Evolutionary conservation across 768 basidiomycete species (phyloP), one percentile per base, ranked within the genome.

Genomic region (Rhodotorula kratochvilovae): DNA sequence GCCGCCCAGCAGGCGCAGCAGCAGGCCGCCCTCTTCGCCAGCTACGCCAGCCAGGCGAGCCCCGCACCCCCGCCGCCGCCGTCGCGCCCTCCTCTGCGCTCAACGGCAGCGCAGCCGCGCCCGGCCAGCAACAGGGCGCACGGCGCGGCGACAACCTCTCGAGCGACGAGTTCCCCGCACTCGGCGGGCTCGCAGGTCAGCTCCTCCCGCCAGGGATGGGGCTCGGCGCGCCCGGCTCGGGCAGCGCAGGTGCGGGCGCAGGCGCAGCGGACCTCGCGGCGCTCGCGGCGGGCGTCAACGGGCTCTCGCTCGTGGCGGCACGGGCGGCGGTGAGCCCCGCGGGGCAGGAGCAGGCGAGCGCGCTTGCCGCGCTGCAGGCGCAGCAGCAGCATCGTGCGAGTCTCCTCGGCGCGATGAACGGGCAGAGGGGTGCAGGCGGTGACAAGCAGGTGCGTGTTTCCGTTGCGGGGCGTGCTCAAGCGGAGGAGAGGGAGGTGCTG

Each of bases 81-180:
- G 39, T 39, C 78, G 36, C 78, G 79, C 3, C 80, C 79, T 31
- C 76, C 72, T 5, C 72, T 77, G 11, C 58, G 7, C 16, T 35
- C 29, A 23, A 29, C 16, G 43, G 31, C 42, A 15, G n/a, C 8
- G 33, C 50, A 36, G 36, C 51, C 17, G 48, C 35, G 25, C n/a
- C 33, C 1, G 15, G 2, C 19, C 43, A 23, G 59, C 57, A 13
- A 39, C 39, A 6, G 39, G 39, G 25, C 51, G 23, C 3, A 4
- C 55, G 58, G 50, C 56, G 27, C 10, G 31, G 65, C 21, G 57
- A 64, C n/a, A n/a, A n/a, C 33, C 58, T 69, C 66, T 39, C 62
- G 5, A n/a, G 35, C 2, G 74, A 76, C 67, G 71, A 75, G 63
- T 76, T 76, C 23, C 74, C 74, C 13, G 74, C 68, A 1, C 68